phyloP scores from a whole-genome alignment of 2,329 filamentous ascomycete species.

The Dactylellina leptospora region DNA sequence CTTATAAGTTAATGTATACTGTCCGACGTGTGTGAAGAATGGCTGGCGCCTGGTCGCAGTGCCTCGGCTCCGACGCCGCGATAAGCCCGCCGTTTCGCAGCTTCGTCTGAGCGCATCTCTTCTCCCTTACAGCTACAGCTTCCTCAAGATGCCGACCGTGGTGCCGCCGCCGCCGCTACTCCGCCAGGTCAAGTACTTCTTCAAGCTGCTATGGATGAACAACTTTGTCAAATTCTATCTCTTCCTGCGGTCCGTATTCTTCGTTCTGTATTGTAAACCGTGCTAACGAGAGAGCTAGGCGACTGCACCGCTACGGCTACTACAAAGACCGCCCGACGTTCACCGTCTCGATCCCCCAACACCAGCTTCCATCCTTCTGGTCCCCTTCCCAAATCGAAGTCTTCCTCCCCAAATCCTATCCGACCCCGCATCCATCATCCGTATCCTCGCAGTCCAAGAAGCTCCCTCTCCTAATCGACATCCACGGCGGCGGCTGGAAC shows the following conservation, averaged over 20 bases:
- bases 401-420: slow-evolving; percentile 36
- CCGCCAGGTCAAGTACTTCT: slow-evolving; percentile 11
- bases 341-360: slow-evolving; percentile 28
- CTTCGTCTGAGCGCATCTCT: too few relatives aligned
- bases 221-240: slow-evolving; percentile 46
- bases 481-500: slow-evolving; percentile 67
- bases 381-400: slow-evolving; percentile 35
- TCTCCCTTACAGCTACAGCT: not conserved
- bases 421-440: slow-evolving; percentile 1
- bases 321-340: slow-evolving; percentile 35
- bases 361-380: slow-evolving; percentile 35
- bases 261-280: not conserved
- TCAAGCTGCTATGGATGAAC: slow-evolving; percentile 44
- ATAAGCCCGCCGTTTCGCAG: too few relatives aligned
- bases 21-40: too few relatives aligned
- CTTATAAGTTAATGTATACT: too few relatives aligned
- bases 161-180: slow-evolving; percentile 29
- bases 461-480: slow-evolving; percentile 63
- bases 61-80: slow-evolving; percentile 7
- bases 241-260: slow-evolving; percentile 29
- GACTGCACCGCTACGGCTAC: slow-evolving; percentile 37
- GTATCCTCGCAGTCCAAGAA: slow-evolving; percentile 19
- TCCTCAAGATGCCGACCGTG: slow-evolving; percentile 36
- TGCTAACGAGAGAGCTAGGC: slow-evolving; percentile 1
- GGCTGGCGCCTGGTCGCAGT: too few relatives aligned